Evolutionary conservation across 345 rosid species (phyloP).

Genomic region (Populus simonii): DNA sequence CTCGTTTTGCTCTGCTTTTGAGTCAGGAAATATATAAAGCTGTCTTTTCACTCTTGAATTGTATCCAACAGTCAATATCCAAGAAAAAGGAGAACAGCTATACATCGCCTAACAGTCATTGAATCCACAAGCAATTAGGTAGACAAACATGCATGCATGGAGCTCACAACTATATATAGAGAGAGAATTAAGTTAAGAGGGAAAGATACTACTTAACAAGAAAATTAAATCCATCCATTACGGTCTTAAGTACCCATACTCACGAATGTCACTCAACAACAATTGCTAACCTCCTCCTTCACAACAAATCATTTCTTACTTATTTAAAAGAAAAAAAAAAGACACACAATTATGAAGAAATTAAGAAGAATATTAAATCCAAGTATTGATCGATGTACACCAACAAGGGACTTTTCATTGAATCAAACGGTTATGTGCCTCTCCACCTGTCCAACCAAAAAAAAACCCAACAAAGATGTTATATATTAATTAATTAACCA

Average conservation of each 20-base stretch:
- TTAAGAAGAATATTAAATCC: not conserved
- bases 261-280: not conserved
- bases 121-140: not conserved
- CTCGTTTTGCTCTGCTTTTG: not conserved
- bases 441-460: not conserved
- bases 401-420: not conserved
- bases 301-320: not conserved
- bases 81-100: not conserved
- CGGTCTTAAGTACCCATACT: not conserved
- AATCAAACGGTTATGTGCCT: slow-evolving; percentile 1
- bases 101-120: too few species aligned
- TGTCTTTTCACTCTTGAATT: not conserved
- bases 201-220: not conserved
- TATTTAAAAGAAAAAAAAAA: not conserved
- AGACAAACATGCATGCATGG: not conserved
- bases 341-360: not conserved
- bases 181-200: not conserved
- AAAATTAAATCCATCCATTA: not conserved
- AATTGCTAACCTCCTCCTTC: not conserved
- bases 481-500: too few species aligned
- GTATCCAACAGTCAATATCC: not conserved
- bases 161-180: too few species aligned
- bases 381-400: not conserved
- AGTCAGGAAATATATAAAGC: not conserved
- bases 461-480: not conserved